phyloP scores from a whole-genome alignment of 2,329 filamentous ascomycete genomes.

The Dothiorella sarmentorum region DNA sequence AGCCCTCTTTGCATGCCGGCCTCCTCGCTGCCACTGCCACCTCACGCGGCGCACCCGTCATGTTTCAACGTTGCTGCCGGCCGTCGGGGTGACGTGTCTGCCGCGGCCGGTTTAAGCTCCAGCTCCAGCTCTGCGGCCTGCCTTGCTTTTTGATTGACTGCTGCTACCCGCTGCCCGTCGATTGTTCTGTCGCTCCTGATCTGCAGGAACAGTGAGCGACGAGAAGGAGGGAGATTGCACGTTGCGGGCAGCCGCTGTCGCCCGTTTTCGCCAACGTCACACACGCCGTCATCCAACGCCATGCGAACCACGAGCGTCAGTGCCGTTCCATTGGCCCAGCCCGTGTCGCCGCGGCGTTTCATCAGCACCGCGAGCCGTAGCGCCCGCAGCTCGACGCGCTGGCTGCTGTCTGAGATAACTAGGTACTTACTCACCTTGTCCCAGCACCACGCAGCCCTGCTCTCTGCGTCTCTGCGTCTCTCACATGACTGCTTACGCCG shows the following conservation, averaged over 20 bases:
- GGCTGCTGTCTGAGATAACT: neutral
- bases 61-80: neutral
- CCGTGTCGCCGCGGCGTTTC: slow-evolving; percentile 1
- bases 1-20: neutral
- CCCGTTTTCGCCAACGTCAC: slow-evolving; percentile 6
- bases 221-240: neutral
- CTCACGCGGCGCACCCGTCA: neutral
- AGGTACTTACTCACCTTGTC: neutral
- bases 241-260: neutral
- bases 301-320: slow-evolving; percentile 2
- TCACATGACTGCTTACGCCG: slow-evolving; percentile 6
- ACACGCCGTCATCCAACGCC: neutral
- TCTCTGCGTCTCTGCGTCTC: neutral
- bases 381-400: slow-evolving; percentile 8
- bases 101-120: slow-evolving; percentile 6
- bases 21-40: neutral
- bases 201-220: slow-evolving; percentile 2
- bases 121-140: neutral
- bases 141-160: too few species aligned
- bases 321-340: neutral
- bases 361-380: slow-evolving; percentile 6
- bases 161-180: neutral
- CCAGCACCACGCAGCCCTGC: slow-evolving; percentile 1
- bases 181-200: too few species aligned
- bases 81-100: slow-evolving; percentile 5